Conservation (phyloP, 2,329 filamentous ascomycete species). For the Alternaria triticina region DNA sequence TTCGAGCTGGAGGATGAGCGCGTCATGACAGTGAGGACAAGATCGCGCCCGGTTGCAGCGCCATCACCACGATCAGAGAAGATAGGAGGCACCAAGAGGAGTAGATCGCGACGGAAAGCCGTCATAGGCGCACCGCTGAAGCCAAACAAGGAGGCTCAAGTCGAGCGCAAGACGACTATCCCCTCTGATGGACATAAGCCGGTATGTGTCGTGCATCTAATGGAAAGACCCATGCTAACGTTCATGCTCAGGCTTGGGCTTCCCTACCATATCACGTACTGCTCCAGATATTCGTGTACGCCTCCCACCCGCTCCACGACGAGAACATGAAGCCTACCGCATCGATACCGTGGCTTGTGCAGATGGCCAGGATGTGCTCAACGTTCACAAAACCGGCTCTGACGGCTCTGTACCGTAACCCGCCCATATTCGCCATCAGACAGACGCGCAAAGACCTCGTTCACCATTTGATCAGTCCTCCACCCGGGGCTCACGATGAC, state of each 20-base stretch:
- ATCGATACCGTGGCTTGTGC: constrained; percentile 68
- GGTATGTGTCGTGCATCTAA: neutral
- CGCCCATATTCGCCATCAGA: constrained; percentile 64
- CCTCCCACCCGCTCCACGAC: constrained; percentile 64
- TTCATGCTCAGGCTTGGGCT: constrained; percentile 38
- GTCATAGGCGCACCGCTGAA: constrained; percentile 37
- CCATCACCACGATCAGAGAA: constrained; percentile 18
- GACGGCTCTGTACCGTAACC: constrained; percentile 72
- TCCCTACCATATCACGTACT: constrained; percentile 72
- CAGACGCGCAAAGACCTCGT: constrained; percentile 56
- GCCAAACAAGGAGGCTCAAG: constrained; percentile 18
- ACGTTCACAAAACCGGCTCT: constrained; percentile 75
- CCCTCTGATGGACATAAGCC: constrained; percentile 36
- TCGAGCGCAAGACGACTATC: constrained; percentile 17
- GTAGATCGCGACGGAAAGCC: constrained; percentile 15
- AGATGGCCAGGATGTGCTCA: constrained; percentile 65
- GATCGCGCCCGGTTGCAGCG: constrained; percentile 7
- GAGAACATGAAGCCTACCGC: constrained; percentile 52
- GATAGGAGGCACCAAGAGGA: constrained; percentile 7
- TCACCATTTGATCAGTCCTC: constrained; percentile 62
- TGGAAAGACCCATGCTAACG: neutral
- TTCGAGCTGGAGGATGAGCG: constrained; percentile 30
- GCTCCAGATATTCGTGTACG: constrained; percentile 71
- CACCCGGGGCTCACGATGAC: constrained; percentile 52
- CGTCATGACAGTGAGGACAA: constrained; percentile 13